phyloP scores from a whole-genome alignment of 2,329 filamentous ascomycete species.

The Pseudogymnoascus sp. region DNA sequence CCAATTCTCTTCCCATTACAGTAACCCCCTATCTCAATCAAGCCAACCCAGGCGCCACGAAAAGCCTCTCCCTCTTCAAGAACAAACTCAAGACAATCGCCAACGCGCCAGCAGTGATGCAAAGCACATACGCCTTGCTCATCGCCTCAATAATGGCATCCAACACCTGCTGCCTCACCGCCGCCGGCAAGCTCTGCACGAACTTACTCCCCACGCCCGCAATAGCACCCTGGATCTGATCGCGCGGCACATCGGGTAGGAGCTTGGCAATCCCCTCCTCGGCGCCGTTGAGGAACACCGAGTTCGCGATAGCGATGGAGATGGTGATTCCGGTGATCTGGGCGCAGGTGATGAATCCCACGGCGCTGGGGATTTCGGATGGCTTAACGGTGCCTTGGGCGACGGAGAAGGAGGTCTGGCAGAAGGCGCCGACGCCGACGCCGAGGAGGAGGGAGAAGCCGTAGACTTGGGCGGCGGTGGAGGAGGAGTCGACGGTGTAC shows the following conservation, averaged over 20 bases:
- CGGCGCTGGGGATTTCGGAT: constrained; percentile 26
- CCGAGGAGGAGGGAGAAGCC: constrained; percentile 28
- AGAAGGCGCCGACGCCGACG: constrained; percentile 27
- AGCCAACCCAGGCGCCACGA: constrained; percentile 17
- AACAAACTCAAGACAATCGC: constrained; percentile 26
- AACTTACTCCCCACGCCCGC: constrained; percentile 21
- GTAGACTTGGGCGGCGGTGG: constrained; percentile 16
- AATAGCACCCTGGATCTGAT: constrained; percentile 27
- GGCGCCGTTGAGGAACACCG: constrained; percentile 32
- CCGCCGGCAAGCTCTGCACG: constrained; percentile 16
- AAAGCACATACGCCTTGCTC: constrained; percentile 29
- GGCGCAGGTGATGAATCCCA: constrained; percentile 34
- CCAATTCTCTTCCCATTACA: not conserved
- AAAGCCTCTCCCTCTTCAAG: constrained; percentile 32
- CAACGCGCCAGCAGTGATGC: constrained; percentile 29
- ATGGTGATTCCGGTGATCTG: constrained; percentile 33
- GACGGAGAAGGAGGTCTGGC: constrained; percentile 33
- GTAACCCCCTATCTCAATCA: not conserved
- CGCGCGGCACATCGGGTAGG: constrained; percentile 22
- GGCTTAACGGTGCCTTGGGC: constrained; percentile 31
- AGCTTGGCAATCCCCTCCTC: constrained; percentile 25
- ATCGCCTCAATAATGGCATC: constrained; percentile 30
- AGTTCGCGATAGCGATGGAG: constrained; percentile 32
- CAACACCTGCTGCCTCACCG: constrained; percentile 19
- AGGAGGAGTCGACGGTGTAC: constrained; percentile 21